Conservation (phyloP, 2,329 filamentous ascomycete species). For the Lachnellula subtilissima region DNA sequence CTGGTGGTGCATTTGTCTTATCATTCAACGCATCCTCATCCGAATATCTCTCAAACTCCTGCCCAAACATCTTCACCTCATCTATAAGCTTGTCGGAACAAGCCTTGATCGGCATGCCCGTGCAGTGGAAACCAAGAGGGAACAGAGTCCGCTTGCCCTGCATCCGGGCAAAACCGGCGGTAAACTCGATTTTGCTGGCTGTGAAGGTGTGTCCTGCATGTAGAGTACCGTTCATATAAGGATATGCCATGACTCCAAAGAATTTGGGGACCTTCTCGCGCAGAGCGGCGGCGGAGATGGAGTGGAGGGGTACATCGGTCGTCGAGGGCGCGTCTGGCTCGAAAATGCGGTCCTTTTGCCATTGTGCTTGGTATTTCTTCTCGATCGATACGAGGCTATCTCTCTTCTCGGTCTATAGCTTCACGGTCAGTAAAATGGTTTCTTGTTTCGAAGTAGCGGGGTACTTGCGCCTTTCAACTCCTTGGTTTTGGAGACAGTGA, state of each 20-base stretch:
- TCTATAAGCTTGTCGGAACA: slow-evolving; percentile 91
- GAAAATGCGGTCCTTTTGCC: slow-evolving; percentile 75
- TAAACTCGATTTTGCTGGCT: slow-evolving; percentile 89
- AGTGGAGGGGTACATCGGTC: slow-evolving; percentile 69
- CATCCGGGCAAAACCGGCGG: slow-evolving; percentile 81
- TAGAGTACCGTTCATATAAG: slow-evolving; percentile 82
- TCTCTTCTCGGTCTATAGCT: slow-evolving; percentile 71
- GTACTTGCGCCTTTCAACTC: slow-evolving; percentile 52
- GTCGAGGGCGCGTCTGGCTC: slow-evolving; percentile 78
- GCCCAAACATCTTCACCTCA: slow-evolving; percentile 84
- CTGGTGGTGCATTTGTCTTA: slow-evolving; percentile 45
- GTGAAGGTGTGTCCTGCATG: slow-evolving; percentile 94
- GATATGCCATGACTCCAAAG: slow-evolving; percentile 74
- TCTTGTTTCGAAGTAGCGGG: slow-evolving; percentile 14
- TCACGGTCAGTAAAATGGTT: slow-evolving; percentile 20
- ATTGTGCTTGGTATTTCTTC: slow-evolving; percentile 87
- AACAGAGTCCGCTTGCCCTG: slow-evolving; percentile 82
- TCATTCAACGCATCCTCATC: slow-evolving; percentile 53
- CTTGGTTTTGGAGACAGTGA: slow-evolving; percentile 54
- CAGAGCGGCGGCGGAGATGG: slow-evolving; percentile 68
- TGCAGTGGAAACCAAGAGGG: slow-evolving; percentile 92
- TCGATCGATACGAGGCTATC: slow-evolving; percentile 77
- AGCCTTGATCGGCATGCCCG: slow-evolving; percentile 97
- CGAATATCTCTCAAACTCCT: slow-evolving; percentile 75
- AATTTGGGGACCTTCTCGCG: slow-evolving; percentile 84